Evolutionary conservation across 106 monocot species (phyloP).

Genomic region (Dioscorea alata): DNA sequence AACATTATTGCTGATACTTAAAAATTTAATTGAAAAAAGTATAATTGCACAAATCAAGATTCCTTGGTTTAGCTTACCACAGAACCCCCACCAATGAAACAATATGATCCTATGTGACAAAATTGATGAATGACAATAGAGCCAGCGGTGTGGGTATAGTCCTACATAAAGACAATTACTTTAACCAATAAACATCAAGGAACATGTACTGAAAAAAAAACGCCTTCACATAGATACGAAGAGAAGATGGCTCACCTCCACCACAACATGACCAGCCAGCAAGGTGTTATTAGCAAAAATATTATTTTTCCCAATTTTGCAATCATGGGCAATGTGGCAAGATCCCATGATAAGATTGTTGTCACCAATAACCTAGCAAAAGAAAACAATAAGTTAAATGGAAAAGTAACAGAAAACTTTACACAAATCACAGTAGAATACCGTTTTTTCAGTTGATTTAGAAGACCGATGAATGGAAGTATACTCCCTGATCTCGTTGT

Average conservation of each 20-base stretch:
- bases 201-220: neutral
- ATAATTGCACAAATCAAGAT: too few species aligned
- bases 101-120: slow-evolving; percentile 84
- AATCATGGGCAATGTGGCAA: slow-evolving; percentile 98
- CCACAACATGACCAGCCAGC: slow-evolving; percentile 81
- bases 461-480: slow-evolving; percentile 92
- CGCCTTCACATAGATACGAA: neutral
- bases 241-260: slow-evolving; percentile 49
- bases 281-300: slow-evolving; percentile 94
- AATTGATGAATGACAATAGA: slow-evolving; percentile 85
- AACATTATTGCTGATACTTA: too few species aligned
- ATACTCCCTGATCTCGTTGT: slow-evolving; percentile 93
- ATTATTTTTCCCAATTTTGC: slow-evolving; percentile 80
- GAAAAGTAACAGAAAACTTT: slow-evolving; percentile 5
- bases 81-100: slow-evolving; percentile 91
- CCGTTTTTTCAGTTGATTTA: slow-evolving; percentile 70
- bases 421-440: slow-evolving; percentile 16
- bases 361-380: slow-evolving; percentile 75
- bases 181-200: neutral
- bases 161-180: slow-evolving; percentile 25
- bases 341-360: slow-evolving; percentile 94
- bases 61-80: slow-evolving; percentile 40
- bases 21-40: too few species aligned
- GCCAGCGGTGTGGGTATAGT: slow-evolving; percentile 72
- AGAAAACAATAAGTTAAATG: slow-evolving; percentile 9